These are phyloP conservation scores for Emericellopsis terricola DNA, from an alignment of 495 filamentous ascomycete species.

Conservation along the genomic window DNA sequence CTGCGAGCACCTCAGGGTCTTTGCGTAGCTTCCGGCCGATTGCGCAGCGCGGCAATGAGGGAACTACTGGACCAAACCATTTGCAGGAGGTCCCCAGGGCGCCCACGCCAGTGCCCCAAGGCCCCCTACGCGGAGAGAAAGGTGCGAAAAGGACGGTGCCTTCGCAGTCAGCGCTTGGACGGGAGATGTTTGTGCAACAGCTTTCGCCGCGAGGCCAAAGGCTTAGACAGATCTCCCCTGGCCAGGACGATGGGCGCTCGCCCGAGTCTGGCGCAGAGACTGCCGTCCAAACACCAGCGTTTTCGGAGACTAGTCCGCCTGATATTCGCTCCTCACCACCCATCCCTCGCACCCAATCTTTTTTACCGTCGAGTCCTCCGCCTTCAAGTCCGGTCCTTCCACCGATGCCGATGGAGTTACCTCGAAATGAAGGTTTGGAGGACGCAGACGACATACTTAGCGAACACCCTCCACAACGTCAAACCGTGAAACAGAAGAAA, in stretches of 20 bases:
- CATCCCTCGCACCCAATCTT: conserved; percentile 33
- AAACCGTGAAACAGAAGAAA: too few relatives aligned
- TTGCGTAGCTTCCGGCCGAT: conserved; percentile 72
- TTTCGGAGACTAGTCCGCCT: conserved; percentile 32
- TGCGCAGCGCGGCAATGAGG: conserved; percentile 32
- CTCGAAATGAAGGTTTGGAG: too few relatives aligned
- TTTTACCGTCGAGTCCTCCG: conserved; percentile 28
- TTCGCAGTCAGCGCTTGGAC: too few relatives aligned
- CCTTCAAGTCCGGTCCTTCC: conserved; percentile 64
- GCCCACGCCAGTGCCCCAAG: conserved; percentile 59
- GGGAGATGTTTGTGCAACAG: not conserved
- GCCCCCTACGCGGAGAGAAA: conserved; percentile 4
- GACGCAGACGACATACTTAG: too few relatives aligned
- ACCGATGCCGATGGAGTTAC: conserved; percentile 30
- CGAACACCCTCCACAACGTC: too few relatives aligned
- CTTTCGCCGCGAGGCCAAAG: not conserved
- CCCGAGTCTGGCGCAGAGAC: conserved; percentile 1
- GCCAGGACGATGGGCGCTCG: conserved; percentile 24
- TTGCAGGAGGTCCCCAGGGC: conserved; percentile 63
- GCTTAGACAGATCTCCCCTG: conserved; percentile 24
- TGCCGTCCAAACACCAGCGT: conserved; percentile 1
- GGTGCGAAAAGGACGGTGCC: too few relatives aligned
- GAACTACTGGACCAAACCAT: conserved; percentile 27
- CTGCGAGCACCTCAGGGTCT: conserved; percentile 73
- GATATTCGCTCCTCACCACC: conserved; percentile 70